Evolutionary conservation across 768 basidiomycete genomes (phyloP).

Genomic region (Hygrocybe punicea): DNA sequence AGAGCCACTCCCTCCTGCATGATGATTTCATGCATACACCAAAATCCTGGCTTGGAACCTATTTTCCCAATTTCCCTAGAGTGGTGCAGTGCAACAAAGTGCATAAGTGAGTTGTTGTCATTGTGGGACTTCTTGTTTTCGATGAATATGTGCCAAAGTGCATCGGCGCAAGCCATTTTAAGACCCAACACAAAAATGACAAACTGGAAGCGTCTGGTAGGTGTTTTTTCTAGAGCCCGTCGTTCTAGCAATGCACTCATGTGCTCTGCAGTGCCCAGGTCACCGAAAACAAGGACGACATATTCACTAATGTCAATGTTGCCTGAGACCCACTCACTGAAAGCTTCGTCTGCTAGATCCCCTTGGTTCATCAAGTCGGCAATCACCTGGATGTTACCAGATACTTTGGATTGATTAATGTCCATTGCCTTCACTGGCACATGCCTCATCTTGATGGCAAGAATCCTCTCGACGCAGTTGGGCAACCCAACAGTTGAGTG

Average conservation of each 20-base stretch:
- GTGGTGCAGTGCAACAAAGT: constrained; percentile 19
- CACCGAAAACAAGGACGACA: neutral
- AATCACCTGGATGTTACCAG: too few species aligned
- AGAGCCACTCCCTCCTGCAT: constrained; percentile 19
- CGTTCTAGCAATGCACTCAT: neutral
- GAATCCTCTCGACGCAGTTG: constrained; percentile 12
- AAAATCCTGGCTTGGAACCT: constrained; percentile 32
- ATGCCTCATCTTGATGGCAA: constrained; percentile 8
- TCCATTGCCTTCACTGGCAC: constrained; percentile 6
- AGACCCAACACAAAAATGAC: constrained; percentile 21
- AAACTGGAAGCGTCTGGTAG: constrained; percentile 16
- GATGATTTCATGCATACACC: constrained; percentile 36
- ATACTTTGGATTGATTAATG: constrained; percentile 10
- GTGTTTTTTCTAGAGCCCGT: neutral
- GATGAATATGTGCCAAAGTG: constrained; percentile 24
- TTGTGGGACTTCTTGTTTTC: constrained; percentile 9
- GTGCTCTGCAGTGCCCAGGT: neutral
- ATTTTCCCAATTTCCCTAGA: constrained; percentile 34
- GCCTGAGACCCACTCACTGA: too few species aligned
- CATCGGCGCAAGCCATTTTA: constrained; percentile 30
- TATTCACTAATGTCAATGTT: too few species aligned
- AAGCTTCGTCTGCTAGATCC: neutral
- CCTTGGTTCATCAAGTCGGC: neutral
- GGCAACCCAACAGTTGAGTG: constrained; percentile 4
- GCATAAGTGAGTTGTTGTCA: constrained; percentile 20